A percentile compares a stretch with the other conserved stretches of the same genome.
Conservation (phyloP, 345 rosid genomes). For the Populus ilicifolia region DNA sequence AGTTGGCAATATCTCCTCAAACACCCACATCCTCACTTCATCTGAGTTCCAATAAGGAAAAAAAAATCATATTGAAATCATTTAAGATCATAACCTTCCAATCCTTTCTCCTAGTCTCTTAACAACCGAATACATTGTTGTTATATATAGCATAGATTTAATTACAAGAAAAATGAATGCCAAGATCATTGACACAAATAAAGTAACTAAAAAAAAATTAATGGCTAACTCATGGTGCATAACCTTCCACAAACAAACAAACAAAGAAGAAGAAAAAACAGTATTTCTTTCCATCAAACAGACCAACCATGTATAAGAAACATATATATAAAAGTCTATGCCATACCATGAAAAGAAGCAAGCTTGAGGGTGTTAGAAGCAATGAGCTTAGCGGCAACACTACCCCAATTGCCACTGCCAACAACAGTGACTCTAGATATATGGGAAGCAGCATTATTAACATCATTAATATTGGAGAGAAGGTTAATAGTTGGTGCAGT, state of each 20-base stretch:
- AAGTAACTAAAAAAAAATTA: not conserved
- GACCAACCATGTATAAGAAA: not conserved
- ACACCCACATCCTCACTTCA: conserved; percentile 99
- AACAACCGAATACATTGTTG: not conserved
- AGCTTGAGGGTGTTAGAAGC: conserved; percentile 79
- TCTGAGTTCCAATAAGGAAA: conserved; percentile 43
- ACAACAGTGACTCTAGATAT: conserved; percentile 73
- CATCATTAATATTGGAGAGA: not conserved
- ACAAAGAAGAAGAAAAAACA: not conserved
- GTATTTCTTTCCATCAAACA: not conserved
- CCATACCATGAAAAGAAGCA: conserved; percentile 66
- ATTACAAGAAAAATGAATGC: not conserved
- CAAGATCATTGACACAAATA: not conserved
- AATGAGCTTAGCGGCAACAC: conserved; percentile 94
- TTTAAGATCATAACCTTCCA: not conserved
- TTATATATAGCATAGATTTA: not conserved
- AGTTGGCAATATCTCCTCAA: conserved; percentile 73
- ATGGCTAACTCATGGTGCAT: not conserved
- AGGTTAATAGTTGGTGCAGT: not conserved
- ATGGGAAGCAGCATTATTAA: not conserved
- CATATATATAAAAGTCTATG: not conserved
- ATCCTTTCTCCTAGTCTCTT: not conserved
- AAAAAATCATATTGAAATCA: not conserved
- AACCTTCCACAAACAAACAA: not conserved
- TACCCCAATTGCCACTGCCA: conserved; percentile 99